Percentiles rank a stretch among this genome's conserved stretches.
These are phyloP conservation scores for Backusella circina DNA, from an alignment of 192 early-diverging fungal species.

Conservation along the genomic window DNA sequence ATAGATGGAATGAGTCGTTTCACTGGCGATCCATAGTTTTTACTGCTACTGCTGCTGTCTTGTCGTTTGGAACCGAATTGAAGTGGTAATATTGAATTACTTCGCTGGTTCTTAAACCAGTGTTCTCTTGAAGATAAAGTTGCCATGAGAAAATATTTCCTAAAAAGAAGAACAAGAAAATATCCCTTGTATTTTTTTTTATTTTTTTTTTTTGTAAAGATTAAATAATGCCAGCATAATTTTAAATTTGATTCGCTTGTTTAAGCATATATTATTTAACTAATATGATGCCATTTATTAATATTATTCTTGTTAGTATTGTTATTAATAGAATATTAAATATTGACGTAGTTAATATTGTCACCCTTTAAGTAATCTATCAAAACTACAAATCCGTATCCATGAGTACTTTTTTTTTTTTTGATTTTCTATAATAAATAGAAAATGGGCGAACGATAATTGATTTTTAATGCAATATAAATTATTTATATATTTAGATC, in stretches of 20 bases:
- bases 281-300: neutral
- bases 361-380: neutral
- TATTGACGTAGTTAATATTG: neutral
- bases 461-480: too few species aligned
- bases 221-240: neutral
- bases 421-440: neutral
- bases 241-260: slow-evolving; percentile 8
- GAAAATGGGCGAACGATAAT: neutral
- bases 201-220: neutral
- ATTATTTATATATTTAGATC: neutral
- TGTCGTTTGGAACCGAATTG: neutral
- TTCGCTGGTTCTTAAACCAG: neutral
- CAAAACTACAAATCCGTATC: neutral
- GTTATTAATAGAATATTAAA: neutral
- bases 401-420: neutral
- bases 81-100: neutral
- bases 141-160: neutral
- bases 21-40: neutral
- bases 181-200: neutral
- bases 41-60: neutral
- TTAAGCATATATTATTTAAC: neutral
- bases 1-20: slow-evolving; percentile 15
- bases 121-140: neutral
- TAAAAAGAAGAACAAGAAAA: neutral
- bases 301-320: neutral